phyloP scores from a whole-genome alignment of 192 early-diverging fungal species.

The Spizellomyces sp. region DNA sequence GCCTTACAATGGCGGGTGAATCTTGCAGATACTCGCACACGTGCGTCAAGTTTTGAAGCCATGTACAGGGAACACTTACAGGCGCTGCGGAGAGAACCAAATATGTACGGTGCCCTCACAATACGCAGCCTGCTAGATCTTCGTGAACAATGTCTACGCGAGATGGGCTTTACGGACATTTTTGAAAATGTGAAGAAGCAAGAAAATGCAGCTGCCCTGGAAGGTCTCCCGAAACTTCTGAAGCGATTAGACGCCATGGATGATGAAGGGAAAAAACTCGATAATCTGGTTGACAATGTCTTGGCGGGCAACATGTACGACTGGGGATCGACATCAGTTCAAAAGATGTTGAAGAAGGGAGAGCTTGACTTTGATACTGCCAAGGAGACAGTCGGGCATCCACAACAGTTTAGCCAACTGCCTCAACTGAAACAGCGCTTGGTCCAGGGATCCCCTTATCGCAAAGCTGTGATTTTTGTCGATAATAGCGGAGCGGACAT shows the following conservation, averaged over 20 bases:
- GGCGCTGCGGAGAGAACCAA: slow-evolving; percentile 65
- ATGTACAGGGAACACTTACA: slow-evolving; percentile 71
- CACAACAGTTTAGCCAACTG: slow-evolving; percentile 51
- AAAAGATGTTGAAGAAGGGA: slow-evolving; percentile 58
- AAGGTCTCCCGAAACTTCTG: slow-evolving; percentile 51
- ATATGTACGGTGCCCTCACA: slow-evolving; percentile 72
- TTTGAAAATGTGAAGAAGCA: slow-evolving; percentile 68
- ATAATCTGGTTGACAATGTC: slow-evolving; percentile 63
- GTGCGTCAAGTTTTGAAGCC: slow-evolving; percentile 55
- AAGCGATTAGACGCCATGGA: slow-evolving; percentile 48
- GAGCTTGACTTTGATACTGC: slow-evolving; percentile 61
- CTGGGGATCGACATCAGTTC: slow-evolving; percentile 70
- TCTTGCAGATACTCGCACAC: slow-evolving; percentile 15
- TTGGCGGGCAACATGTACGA: slow-evolving; percentile 87
- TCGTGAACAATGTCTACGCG: slow-evolving; percentile 80
- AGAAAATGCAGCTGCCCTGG: slow-evolving; percentile 68
- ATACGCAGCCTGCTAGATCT: slow-evolving; percentile 72
- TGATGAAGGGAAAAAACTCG: slow-evolving; percentile 37
- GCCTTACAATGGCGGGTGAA: slow-evolving; percentile 47
- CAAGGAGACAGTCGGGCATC: slow-evolving; percentile 46
- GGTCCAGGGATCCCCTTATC: slow-evolving; percentile 40
- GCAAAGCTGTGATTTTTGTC: slow-evolving; percentile 73
- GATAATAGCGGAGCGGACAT: slow-evolving; percentile 85
- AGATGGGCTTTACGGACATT: slow-evolving; percentile 80
- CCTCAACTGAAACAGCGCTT: slow-evolving; percentile 45